Conservation (phyloP, 495 filamentous ascomycete species). For the Usnea hakonensis region DNA sequence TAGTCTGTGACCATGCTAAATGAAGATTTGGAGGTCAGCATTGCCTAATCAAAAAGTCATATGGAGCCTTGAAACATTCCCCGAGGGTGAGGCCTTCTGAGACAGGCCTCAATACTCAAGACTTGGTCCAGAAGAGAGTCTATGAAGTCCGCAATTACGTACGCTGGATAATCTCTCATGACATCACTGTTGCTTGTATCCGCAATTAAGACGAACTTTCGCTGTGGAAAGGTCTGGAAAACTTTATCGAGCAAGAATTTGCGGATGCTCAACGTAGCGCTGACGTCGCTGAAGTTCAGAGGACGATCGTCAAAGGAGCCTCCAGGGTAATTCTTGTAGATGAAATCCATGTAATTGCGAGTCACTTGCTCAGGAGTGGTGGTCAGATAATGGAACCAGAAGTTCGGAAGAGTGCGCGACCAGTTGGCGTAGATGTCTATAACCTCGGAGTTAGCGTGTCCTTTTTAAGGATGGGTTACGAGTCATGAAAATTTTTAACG, state of each 20-base stretch:
- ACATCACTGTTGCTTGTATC: slow-evolving; percentile 74
- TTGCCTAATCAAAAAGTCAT: neutral
- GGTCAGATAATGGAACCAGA: slow-evolving; percentile 79
- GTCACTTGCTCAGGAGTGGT: slow-evolving; percentile 76
- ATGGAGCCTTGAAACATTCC: too few relatives aligned
- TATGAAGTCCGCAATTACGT: neutral
- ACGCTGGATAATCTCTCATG: slow-evolving; percentile 60
- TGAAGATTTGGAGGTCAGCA: slow-evolving; percentile 12
- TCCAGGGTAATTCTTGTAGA: slow-evolving; percentile 62
- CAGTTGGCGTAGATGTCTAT: slow-evolving; percentile 63
- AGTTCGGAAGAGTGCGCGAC: slow-evolving; percentile 48
- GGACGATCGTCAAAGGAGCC: slow-evolving; percentile 70
- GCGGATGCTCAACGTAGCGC: slow-evolving; percentile 62
- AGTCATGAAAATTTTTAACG: too few relatives aligned
- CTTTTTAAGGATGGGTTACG: too few relatives aligned
- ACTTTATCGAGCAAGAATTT: slow-evolving; percentile 58
- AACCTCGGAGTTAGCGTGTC: too few relatives aligned
- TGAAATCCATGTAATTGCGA: slow-evolving; percentile 73
- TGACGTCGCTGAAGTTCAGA: slow-evolving; percentile 68
- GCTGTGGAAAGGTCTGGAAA: slow-evolving; percentile 65
- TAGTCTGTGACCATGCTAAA: slow-evolving; percentile 54
- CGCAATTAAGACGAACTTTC: slow-evolving; percentile 67
- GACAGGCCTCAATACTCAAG: too few relatives aligned
- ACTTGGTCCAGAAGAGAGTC: too few relatives aligned
- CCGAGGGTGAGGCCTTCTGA: too few relatives aligned